Evolutionary conservation across 164 flowering plant species (phyloP).

Genomic region (Brasenia schreberi): DNA sequence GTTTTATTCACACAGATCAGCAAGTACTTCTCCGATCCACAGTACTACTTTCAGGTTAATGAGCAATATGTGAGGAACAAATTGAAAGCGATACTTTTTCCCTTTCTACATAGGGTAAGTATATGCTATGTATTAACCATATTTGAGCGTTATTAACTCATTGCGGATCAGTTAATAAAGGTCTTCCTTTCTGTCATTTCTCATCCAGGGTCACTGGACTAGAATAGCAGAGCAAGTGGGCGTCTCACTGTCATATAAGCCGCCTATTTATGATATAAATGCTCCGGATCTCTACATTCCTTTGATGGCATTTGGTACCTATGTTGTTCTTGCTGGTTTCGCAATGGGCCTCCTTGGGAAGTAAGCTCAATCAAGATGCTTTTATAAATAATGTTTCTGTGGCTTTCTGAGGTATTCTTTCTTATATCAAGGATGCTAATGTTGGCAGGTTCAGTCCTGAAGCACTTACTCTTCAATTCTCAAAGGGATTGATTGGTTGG

Average conservation of each 20-base stretch:
- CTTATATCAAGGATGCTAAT: background rate
- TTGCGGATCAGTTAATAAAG: background rate
- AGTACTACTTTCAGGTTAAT: constrained; percentile 74
- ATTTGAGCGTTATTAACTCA: constrained; percentile 1
- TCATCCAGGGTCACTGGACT: constrained; percentile 45
- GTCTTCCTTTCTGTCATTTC: background rate
- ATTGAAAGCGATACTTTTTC: constrained; percentile 58
- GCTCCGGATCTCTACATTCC: constrained; percentile 60
- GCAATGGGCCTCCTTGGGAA: constrained; percentile 41
- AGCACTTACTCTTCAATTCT: constrained; percentile 25
- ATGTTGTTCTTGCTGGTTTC: constrained; percentile 43
- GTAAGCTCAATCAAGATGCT: constrained; percentile 16
- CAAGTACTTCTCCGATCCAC: constrained; percentile 61
- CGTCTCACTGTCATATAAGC: constrained; percentile 46
- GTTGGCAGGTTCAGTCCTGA: constrained; percentile 39
- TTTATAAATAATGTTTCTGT: background rate
- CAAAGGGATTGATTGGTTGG: constrained; percentile 32
- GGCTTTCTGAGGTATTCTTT: background rate
- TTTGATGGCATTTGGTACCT: constrained; percentile 49
- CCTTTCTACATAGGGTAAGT: constrained; percentile 64
- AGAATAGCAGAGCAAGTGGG: constrained; percentile 53
- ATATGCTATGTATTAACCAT: background rate
- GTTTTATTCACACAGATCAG: constrained; percentile 36
- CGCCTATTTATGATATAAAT: constrained; percentile 54
- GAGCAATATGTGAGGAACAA: constrained; percentile 70